Evolutionary conservation across 371 early-diverging fungal species (phyloP).

Genomic region (Rhizopus stolonifer): DNA sequence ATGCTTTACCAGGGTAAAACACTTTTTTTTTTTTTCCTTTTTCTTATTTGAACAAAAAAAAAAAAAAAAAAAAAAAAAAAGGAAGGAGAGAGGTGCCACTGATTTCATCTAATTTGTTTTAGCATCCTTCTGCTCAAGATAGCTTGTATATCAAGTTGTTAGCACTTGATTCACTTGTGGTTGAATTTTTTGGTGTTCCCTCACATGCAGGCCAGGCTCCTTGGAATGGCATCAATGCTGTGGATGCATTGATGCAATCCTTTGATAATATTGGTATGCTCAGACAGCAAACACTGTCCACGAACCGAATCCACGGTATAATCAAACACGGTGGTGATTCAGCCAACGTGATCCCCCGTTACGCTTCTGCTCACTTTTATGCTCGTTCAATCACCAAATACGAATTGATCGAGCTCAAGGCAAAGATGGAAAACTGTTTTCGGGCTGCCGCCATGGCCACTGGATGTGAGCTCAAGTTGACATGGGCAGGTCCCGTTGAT

Average conservation of each 20-base stretch:
- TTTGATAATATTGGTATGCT: constrained; percentile 60
- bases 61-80: constrained; percentile 34
- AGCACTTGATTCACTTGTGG: constrained; percentile 39
- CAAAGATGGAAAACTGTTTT: constrained; percentile 52
- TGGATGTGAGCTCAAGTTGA: constrained; percentile 58
- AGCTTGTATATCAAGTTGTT: constrained; percentile 28
- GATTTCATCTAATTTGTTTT: not conserved
- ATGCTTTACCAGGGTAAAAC: constrained; percentile 55
- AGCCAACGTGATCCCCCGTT: constrained; percentile 54
- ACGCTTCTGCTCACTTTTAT: constrained; percentile 48
- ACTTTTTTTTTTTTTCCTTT: not conserved
- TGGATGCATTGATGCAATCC: constrained; percentile 62
- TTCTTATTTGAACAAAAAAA: not conserved
- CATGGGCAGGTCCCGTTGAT: constrained; percentile 38
- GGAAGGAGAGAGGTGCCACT: constrained; percentile 62
- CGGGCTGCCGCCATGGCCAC: constrained; percentile 62
- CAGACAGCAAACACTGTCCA: constrained; percentile 66
- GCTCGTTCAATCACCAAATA: constrained; percentile 50
- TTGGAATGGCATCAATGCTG: constrained; percentile 70
- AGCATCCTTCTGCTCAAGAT: constrained; percentile 30
- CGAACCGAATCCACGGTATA: constrained; percentile 66
- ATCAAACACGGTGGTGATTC: constrained; percentile 6
- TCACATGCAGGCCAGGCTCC: constrained; percentile 55
- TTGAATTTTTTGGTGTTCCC: constrained; percentile 60
- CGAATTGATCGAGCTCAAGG: constrained; percentile 47